Conservation (phyloP, 306 rosid species). For the Hylodesmum podocarpum region DNA sequence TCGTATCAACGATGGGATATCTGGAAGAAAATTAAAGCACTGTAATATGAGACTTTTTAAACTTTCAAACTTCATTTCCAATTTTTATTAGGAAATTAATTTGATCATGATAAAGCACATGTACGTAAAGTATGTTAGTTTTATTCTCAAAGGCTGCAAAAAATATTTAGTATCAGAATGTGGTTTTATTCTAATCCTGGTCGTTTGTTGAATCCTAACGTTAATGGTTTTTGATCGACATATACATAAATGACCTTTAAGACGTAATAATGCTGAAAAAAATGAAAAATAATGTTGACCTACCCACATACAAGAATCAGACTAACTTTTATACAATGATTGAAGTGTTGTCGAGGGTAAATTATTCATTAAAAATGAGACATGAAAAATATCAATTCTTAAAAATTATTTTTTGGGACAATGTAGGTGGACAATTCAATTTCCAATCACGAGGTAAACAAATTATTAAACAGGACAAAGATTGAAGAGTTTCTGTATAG, state of each 20-base stretch:
- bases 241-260: neutral
- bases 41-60: neutral
- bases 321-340: neutral
- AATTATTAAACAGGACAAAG: slow-evolving; percentile 27
- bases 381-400: neutral
- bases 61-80: slow-evolving; percentile 5
- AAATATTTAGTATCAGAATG: neutral
- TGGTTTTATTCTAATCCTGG: too few relatives aligned
- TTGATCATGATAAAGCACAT: slow-evolving; percentile 4
- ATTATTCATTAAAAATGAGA: neutral
- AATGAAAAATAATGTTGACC: too few relatives aligned
- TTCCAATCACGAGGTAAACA: slow-evolving; percentile 2
- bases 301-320: neutral
- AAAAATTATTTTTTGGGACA: neutral
- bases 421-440: slow-evolving; percentile 1
- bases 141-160: neutral
- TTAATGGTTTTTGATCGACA: too few relatives aligned
- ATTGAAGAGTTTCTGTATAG: slow-evolving; percentile 32
- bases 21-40: slow-evolving; percentile 4
- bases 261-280: neutral
- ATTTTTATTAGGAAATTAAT: neutral
- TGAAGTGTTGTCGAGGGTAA: neutral
- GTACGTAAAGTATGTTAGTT: neutral
- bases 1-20: slow-evolving; percentile 27
- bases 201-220: too few relatives aligned